A percentile compares a stretch with the other conserved stretches of the same genome.
phyloP scores from a whole-genome alignment of 257 asterid species.

The Mitragyna speciosa region DNA sequence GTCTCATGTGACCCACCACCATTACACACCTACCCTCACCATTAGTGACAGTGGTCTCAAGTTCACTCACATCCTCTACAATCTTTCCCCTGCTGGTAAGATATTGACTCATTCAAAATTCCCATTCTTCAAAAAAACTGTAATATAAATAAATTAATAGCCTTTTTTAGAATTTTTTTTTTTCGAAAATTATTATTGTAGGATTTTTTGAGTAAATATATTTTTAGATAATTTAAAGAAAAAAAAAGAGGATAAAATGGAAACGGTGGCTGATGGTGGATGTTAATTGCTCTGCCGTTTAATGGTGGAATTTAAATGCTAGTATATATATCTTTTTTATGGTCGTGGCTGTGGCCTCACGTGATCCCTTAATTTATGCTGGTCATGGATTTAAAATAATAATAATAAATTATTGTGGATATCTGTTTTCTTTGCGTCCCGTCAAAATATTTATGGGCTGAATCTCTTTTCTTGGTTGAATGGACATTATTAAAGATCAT shows the following conservation, averaged over 20 bases:
- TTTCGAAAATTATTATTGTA: too few species aligned
- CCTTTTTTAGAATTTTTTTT: too few species aligned
- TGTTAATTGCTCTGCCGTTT: too few species aligned
- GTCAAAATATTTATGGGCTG: background rate
- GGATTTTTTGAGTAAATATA: too few species aligned
- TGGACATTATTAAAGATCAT: background rate
- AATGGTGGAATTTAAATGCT: too few species aligned
- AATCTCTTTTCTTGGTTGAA: background rate
- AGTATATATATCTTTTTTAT: too few species aligned
- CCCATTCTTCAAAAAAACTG: background rate
- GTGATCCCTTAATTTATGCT: background rate
- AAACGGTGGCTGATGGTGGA: too few species aligned
- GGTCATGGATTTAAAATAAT: background rate
- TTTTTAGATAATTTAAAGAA: too few species aligned
- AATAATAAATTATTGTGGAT: background rate
- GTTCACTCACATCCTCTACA: constrained; percentile 89
- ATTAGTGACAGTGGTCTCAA: constrained; percentile 75
- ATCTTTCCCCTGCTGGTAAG: constrained; percentile 90
- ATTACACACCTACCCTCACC: constrained; percentile 43
- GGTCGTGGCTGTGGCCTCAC: background rate
- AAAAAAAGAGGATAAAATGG: too few species aligned
- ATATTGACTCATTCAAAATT: background rate
- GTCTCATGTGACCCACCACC: constrained; percentile 44
- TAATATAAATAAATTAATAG: too few species aligned
- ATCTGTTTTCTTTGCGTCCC: background rate